A percentile compares a stretch with the other conserved stretches of the same genome.
Evolutionary conservation across 176 grass and related monocot genomes (phyloP).

Genomic region (Panicum miliaceum): DNA sequence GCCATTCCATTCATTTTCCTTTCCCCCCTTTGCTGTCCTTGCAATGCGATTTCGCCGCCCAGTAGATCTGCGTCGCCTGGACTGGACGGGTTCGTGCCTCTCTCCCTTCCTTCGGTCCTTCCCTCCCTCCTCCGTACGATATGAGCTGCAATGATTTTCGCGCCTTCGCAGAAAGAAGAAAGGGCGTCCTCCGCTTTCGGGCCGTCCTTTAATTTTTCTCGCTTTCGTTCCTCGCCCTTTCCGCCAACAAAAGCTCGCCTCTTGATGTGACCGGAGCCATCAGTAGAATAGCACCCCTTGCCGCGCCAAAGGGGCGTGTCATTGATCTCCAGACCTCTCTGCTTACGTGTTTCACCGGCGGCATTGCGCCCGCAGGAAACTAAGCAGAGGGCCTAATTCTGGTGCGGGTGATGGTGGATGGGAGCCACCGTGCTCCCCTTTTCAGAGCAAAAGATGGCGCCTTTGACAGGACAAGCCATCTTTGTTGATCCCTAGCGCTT

Average conservation of each 20-base stretch:
- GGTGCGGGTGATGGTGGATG: slow-evolving; percentile 9
- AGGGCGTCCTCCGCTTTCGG: slow-evolving; percentile 26
- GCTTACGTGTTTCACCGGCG: neutral
- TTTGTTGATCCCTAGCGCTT: slow-evolving; percentile 37
- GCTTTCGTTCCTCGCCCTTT: slow-evolving; percentile 3
- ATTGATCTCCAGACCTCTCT: neutral
- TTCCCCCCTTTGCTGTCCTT: neutral
- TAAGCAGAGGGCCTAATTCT: slow-evolving; percentile 11
- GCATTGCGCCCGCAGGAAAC: slow-evolving; percentile 18
- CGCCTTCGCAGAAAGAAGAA: slow-evolving; percentile 17
- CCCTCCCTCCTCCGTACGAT: neutral
- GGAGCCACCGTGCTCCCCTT: slow-evolving; percentile 39
- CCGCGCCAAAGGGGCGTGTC: slow-evolving; percentile 26
- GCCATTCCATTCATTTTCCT: neutral
- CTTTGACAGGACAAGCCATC: slow-evolving; percentile 38
- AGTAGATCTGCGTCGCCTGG: slow-evolving; percentile 29
- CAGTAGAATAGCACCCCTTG: neutral
- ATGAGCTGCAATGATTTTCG: slow-evolving; percentile 13
- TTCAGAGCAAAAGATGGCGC: slow-evolving; percentile 30
- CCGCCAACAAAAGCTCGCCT: slow-evolving; percentile 32
- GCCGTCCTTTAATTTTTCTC: slow-evolving; percentile 24
- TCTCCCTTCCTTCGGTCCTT: neutral
- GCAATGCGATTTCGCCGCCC: neutral
- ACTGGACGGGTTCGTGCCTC: neutral
- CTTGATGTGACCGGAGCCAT: slow-evolving; percentile 33